Evolutionary conservation across 73 alveolate species (phyloP).

Genomic region (Tetrahymena malaccensis): DNA sequence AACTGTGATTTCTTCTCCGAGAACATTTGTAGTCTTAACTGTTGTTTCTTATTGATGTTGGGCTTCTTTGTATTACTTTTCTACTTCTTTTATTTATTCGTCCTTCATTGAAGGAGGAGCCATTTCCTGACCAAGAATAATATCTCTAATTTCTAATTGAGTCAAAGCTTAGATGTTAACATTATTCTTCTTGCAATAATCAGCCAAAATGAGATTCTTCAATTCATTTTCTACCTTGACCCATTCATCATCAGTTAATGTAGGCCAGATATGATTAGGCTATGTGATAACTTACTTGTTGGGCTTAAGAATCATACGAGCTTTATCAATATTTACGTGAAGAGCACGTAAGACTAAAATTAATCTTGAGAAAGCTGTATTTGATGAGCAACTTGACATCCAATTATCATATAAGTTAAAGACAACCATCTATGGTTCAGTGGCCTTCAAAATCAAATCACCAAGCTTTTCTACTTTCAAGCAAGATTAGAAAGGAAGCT

Average conservation of each 20-base stretch:
- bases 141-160: slow-evolving; percentile 99
- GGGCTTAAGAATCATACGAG: slow-evolving; percentile 97
- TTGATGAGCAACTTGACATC: slow-evolving; percentile 90
- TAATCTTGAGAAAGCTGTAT: slow-evolving; percentile 89
- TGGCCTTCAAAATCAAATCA: slow-evolving; percentile 98
- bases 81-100: slow-evolving; percentile 79
- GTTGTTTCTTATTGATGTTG: slow-evolving; percentile 81
- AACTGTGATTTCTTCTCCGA: slow-evolving; percentile 80
- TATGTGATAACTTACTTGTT: slow-evolving; percentile 92
- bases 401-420: slow-evolving; percentile 99
- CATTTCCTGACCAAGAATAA: slow-evolving; percentile 99
- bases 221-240: slow-evolving; percentile 99
- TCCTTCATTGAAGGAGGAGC: slow-evolving; percentile 91
- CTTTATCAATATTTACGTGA: slow-evolving; percentile 98
- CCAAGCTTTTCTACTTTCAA: slow-evolving; percentile 62
- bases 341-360: slow-evolving; percentile 96
- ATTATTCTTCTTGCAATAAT: slow-evolving; percentile 99
- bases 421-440: slow-evolving; percentile 98
- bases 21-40: slow-evolving; percentile 77
- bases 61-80: slow-evolving; percentile 83
- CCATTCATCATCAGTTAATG: slow-evolving; percentile 99
- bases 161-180: slow-evolving; percentile 98
- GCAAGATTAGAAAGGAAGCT: slow-evolving; percentile 97
- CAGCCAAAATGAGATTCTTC: slow-evolving; percentile 97
- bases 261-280: slow-evolving; percentile 99